These are phyloP conservation scores for Niveomyces coronatus DNA, from an alignment of 2,329 filamentous ascomycete genomes.

Conservation along the genomic window DNA sequence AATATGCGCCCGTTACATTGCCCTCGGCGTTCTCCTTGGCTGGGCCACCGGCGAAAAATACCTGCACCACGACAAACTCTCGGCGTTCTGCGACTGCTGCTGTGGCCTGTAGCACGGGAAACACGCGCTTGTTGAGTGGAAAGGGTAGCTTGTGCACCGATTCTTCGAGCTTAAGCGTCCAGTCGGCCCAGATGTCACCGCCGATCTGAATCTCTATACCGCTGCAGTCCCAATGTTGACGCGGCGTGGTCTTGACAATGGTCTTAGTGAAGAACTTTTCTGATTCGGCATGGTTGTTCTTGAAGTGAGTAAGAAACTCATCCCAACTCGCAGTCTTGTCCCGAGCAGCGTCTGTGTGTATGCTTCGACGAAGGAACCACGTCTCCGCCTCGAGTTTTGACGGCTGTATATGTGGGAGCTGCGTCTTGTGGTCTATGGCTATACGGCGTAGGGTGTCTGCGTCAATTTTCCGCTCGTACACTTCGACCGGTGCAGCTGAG, in stretches of 20 bases:
- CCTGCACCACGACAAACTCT: constrained; percentile 49
- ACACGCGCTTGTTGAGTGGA: constrained; percentile 53
- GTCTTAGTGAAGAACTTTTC: constrained; percentile 31
- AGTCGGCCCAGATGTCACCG: constrained; percentile 33
- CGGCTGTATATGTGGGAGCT: constrained; percentile 16
- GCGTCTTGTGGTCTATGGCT: constrained; percentile 20
- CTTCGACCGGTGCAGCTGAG: constrained; percentile 40
- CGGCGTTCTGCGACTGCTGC: constrained; percentile 25
- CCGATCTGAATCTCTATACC: constrained; percentile 29
- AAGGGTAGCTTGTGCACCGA: constrained; percentile 54
- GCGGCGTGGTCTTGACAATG: constrained; percentile 24
- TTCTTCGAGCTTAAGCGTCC: constrained; percentile 46
- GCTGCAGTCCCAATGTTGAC: constrained; percentile 35
- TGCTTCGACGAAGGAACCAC: constrained; percentile 55
- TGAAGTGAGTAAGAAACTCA: constrained; percentile 52
- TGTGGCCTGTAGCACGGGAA: constrained; percentile 55
- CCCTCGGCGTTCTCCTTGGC: constrained; percentile 31
- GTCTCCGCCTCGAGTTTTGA: constrained; percentile 31
- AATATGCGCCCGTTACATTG: constrained; percentile 49
- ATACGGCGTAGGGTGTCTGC: constrained; percentile 31
- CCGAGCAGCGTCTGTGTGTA: constrained; percentile 43
- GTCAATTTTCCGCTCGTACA: constrained; percentile 41
- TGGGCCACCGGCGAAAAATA: constrained; percentile 33
- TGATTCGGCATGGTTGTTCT: constrained; percentile 33
- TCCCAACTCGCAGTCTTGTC: constrained; percentile 48